Evolutionary conservation across 305 asterid genomes (phyloP).

Genomic region (Fraxinus paxiana): DNA sequence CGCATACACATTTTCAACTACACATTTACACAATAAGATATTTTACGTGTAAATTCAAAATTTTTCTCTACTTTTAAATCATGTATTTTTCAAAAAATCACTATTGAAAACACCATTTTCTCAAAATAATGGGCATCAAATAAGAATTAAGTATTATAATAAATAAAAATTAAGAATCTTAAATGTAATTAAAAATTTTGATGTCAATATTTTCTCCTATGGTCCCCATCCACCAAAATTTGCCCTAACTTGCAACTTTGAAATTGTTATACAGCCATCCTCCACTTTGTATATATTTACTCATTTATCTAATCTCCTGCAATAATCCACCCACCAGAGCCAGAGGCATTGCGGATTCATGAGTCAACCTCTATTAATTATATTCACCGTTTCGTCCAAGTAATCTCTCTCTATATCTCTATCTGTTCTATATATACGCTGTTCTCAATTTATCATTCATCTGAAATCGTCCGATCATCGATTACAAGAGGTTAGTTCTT

Average conservation of each 20-base stretch:
- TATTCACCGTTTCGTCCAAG: constrained; percentile 3
- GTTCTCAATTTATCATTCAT: not conserved
- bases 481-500: not conserved
- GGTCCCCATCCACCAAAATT: constrained; percentile 5
- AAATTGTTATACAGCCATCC: not conserved
- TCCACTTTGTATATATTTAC: constrained; percentile 1
- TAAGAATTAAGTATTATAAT: not conserved
- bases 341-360: constrained; percentile 1
- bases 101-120: no score
- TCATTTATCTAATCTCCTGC: not conserved
- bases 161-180: not conserved
- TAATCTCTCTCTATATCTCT: not conserved
- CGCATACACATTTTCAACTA: not conserved
- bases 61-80: no score
- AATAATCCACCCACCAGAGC: not conserved
- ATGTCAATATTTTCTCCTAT: not conserved
- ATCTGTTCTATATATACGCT: not conserved
- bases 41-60: no score
- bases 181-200: not conserved
- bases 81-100: no score
- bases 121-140: not conserved
- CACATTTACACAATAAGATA: not conserved
- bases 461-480: constrained; percentile 3
- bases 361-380: not conserved
- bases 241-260: constrained; percentile 1